Evolutionary conservation across 2,329 filamentous ascomycete species (phyloP), one percentile per base, ranked within the genome.

Genomic region (Zymoseptoria tritici): DNA sequence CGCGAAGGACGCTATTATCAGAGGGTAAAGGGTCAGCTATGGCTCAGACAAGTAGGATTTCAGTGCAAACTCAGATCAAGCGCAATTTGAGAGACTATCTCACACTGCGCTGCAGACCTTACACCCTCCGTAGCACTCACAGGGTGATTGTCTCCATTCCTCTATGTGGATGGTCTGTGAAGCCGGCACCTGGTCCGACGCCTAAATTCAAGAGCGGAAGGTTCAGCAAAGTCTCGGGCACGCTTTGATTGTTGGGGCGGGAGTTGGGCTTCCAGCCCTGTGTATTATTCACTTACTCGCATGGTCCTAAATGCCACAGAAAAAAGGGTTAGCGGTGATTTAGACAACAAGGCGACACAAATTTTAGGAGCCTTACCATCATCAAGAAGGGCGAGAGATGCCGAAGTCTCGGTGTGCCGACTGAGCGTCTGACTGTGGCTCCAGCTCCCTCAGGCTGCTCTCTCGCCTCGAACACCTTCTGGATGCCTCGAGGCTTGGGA

Each of bases 321-420:
- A 29, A 29, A 29, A 29, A 9, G 26, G 6, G 8, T 29, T 29
- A 29, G 26, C 26, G 26, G 8, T 29, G 26, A 29, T 29, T 29
- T 9, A 29, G 26, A 29, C 26, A 29, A 29, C 26, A 29, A 29
- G 7, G 26, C 26, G 26, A 29, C 26, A 29, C 26, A 29, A 29
- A 9, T 29, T 29, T 9, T 1, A 8, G 26, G 26, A 29, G 26
- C 26, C 2, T 8, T 29, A 29, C 26, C 53, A 97, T 88, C 91
- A 97, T 96, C 52, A 97, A 81, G 77, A 97, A 97, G 0, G 93
- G 94, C 13, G 87, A 90, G 75, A 97, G 88, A 79, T 96, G 91
- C 71, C 87, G 85, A 21, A 97, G 81, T 66, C 88, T 82, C 4
- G 89, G 82, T 0, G 91, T 96, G 67, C 93, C 93, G 66, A 97